Base-by-base conservation (phyloP, 1,284 basidiomycete genomes). In the Sporisorium iseilematis-ciliati region DNA sequence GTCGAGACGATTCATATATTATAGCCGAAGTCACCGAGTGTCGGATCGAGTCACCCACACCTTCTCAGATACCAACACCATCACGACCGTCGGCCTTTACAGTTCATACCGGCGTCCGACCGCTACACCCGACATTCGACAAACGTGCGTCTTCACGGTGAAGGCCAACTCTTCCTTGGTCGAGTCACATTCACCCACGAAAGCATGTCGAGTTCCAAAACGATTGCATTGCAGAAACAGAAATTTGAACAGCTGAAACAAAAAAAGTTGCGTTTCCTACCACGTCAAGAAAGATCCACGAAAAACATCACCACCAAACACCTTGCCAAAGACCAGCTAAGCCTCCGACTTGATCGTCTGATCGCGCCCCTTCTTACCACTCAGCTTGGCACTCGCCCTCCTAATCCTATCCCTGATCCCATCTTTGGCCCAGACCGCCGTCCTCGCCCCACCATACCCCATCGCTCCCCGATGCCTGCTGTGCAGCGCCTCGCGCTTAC, bases 401-500 rank as follows among this genome's bases (percentile, higher is more conserved):
- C 60, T 72, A 41, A 66, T 74, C 38, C 67, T 68, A 26, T 70
- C 65, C 38, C 75, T 64, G n/a, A 82, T 50, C 0, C 77, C 77
- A 42, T 82, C 81, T 53, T 82, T 81, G 12, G 81, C 82, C 83
- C 83, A 84, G 7, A 78, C 77, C 7, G 73, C 78, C 16, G 61
- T 68, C 35, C 83, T 69, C 3, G 81, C 79, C 1, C 70, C 57
- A 1, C 76, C 68, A 49, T 84, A 83, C 21, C 83, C 83, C 73
- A 82, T 80, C 26, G 66, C 68, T 41, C 83, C 83, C 26, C 83
- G 70, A 60, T 87, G 85, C 25, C 82, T 80, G 46, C 82, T 79
- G 57, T 86, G 86, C 45, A 87, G 77, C 14, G 85, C 85, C 62
- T 86, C 82, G 40, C 81, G 81, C 69, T 87, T 85, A 12, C 87